Base-by-base conservation (phyloP, 2,329 filamentous ascomycete species). In the Fusarium algeriense region DNA sequence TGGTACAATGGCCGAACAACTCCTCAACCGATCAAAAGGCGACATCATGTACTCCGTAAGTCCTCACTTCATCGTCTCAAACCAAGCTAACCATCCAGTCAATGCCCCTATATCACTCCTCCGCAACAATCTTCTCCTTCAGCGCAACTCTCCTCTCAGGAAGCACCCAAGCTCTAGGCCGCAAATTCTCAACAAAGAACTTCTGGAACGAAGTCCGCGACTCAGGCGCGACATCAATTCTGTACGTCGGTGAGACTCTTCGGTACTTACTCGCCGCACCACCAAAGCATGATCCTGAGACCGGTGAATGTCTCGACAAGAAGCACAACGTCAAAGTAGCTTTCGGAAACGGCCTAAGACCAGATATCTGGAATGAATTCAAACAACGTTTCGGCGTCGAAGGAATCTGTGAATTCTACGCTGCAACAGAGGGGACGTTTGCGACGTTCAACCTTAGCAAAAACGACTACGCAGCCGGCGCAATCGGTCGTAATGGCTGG, bases 51-150 rank as follows among this genome's bases (percentile, higher is more conserved):
- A 94, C 77, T 95, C 93, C 15, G 90, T 91, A 85, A 77, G 85
- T 76, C 30, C 15, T 7, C 14, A 5, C 15, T 40, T 11, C 7
- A 1, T 8, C 13, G 50, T 10, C 23, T 9, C 10, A 50, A 19
- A 2, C 38, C 26, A 28, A 48, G 4, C 60, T 62, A 37, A 64
- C 56, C 19, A 10, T 8, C 2, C 37, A 93, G 91, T 91, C 91
- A 61, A 97, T 97, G 93, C 94, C 94, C 0, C 85, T 97, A 10
- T 97, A 97, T 78, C 94, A 97, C 82, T 91, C 92, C 43, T 93
- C 94, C 0, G 94, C 92, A 15, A 83, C 89, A 7, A 74, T 96
- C 10, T 85, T 97, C 45, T 93, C 91, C 28, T 88, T 95, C 62
- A 80, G 86, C 50, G 84, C 89, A 49, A 86, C 88, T 28, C 79